phyloP scores from a whole-genome alignment of 106 monocot genomes.

The Dendrobium catenatum region DNA sequence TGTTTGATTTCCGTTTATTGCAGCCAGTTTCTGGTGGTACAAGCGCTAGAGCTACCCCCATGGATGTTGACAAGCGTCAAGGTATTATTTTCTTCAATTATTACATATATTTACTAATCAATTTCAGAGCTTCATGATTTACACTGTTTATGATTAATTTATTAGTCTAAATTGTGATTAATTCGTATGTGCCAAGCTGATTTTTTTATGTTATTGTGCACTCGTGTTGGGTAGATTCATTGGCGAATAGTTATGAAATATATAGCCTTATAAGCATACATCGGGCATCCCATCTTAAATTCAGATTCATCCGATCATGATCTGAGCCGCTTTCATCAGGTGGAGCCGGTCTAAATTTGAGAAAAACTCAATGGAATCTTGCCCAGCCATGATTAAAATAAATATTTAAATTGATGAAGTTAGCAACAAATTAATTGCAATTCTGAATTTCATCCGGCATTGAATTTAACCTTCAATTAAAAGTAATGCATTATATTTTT shows the following conservation, averaged over 20 bases:
- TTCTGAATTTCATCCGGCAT: too few relatives aligned
- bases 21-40: slow-evolving; percentile 38
- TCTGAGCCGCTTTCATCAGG: neutral
- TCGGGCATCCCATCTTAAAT: neutral
- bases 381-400: neutral
- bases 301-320: neutral
- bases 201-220: neutral
- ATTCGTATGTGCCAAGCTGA: neutral
- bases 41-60: slow-evolving; percentile 27
- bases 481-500: neutral
- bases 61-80: slow-evolving; percentile 42
- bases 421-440: neutral
- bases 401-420: neutral
- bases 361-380: neutral
- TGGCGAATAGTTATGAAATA: neutral
- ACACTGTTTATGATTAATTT: neutral
- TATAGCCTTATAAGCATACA: neutral
- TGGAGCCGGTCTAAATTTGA: too few relatives aligned
- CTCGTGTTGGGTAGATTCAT: neutral
- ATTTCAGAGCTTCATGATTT: neutral
- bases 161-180: neutral
- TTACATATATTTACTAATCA: neutral
- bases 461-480: neutral
- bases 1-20: slow-evolving; percentile 4
- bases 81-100: slow-evolving; percentile 14